Base-by-base conservation (phyloP, 208 protist species). In the Phytomonas sp. region DNA sequence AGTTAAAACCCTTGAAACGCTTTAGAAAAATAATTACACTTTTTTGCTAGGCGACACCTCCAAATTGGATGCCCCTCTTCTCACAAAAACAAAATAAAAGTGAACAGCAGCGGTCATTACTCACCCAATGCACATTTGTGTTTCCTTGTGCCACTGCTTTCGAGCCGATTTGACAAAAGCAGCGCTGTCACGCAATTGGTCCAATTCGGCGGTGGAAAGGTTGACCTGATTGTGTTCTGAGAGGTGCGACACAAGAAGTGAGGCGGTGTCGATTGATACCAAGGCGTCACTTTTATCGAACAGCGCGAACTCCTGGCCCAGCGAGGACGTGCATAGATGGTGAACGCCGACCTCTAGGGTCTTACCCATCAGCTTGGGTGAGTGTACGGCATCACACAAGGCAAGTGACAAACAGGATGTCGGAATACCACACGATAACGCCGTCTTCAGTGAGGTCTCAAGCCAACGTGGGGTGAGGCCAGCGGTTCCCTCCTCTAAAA, bases 401-500 rank as follows among this genome's bases (percentile, higher is more conserved):
- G 81, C 79, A 7, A 92, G 71, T 31, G 73, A 60, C n/a, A 94
- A 8, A 14, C 70, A 66, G 4, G 59, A 59, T 26, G 77, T 23
- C 29, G 80, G 61, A 63, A 93, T 79, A 29, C 88, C 88, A 26
- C 84, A 88, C 3, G 91, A 77, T 10, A 82, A 37, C n/a, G 82
- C 79, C 23, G 86, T 93, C 68, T 94, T 94, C 34, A 79, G 36
- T 1, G 72, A 74, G n/a, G 88, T 94, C 74, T 96, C 88, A 34
- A 96, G 69, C 85, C 85, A 90, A 12, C 91, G 82, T 34, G 84
- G 80, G 3, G 80, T 85, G 5, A 92, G 70, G 0, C 87, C 88
- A 0, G 14, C 37, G 16, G 79, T 68, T 34, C 80, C 86, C 52
- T 88, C 83, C 63, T 96, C 88, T 72, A 76, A 86, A 37, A 96